Evolutionary conservation across 169 alveolate species (phyloP).

Genomic region (Cryptosporidium tyzzeri): DNA sequence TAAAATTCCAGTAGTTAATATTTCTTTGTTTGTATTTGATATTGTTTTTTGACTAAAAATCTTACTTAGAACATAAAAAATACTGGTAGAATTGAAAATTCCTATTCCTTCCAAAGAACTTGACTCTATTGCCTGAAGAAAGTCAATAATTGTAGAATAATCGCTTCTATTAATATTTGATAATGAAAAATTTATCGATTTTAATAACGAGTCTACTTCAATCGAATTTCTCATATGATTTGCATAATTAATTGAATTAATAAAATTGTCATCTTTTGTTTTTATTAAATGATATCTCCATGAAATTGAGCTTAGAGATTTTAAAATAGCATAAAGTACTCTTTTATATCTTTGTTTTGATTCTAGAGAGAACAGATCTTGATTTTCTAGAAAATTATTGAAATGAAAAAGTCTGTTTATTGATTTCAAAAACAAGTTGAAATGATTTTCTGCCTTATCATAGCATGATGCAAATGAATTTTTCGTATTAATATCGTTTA

Average conservation of each 20-base stretch:
- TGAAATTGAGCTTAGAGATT: constrained; percentile 53
- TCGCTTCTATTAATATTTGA: constrained; percentile 2
- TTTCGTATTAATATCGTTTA: constrained; percentile 57
- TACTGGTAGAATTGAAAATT: neutral
- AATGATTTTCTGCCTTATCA: constrained; percentile 64
- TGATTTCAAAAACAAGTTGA: constrained; percentile 9
- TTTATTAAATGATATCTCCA: constrained; percentile 55
- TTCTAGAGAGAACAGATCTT: neutral
- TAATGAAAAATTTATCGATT: constrained; percentile 27
- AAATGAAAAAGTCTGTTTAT: constrained; percentile 26
- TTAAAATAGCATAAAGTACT: constrained; percentile 43
- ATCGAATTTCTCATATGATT: constrained; percentile 18
- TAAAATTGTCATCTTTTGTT: neutral
- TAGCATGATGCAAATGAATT: constrained; percentile 36
- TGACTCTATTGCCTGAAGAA: constrained; percentile 13
- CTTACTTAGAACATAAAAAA: neutral
- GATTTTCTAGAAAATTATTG: constrained; percentile 1
- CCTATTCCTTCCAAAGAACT: constrained; percentile 1
- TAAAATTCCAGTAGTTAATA: constrained; percentile 9
- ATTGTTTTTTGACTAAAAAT: neutral
- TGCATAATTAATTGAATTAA: constrained; percentile 21
- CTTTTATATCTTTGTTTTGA: constrained; percentile 38
- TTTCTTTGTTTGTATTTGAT: constrained; percentile 6
- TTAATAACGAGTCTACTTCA: neutral
- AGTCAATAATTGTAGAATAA: constrained; percentile 11